Evolutionary conservation across 179 eudicot species (phyloP), one percentile per base, ranked within the genome.

Genomic region (Beta corolliflora): DNA sequence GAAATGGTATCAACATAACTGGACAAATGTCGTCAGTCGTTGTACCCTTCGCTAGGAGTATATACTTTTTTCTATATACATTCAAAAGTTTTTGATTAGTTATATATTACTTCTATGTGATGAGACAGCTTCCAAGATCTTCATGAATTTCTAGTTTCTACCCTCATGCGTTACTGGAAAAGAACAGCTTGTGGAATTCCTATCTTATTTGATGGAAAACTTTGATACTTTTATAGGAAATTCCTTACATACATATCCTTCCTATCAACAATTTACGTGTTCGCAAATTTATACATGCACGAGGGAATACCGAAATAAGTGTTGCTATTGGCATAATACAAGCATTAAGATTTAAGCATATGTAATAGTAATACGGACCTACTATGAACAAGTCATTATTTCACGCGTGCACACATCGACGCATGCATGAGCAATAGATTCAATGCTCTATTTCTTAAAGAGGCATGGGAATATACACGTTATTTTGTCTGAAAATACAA

Each of bases 1-100:
- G 21, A 77, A 77, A 65, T 65, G 80, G 73, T 65, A 50, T 66
- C 50, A 50, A 50, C 73, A 65, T 63, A 77, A 77, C 1, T 65
- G 52, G 73, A 77, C 80, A 77, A 77, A 52, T 77, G 25, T 14
- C 52, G 80, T 52, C 63, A 50, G 29, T 52, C 19, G 46, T 64
- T 63, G 29, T 58, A 12, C 12, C 18, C 15, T 56, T 11, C 7
- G 15, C 59, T 4, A 11, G 9, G 9, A 52, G 8, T 11, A 52
- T 7, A 52, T 4, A 52, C 11, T 52, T 7, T 3, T 7, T 52
- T 8, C 19, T 11, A 55, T 11, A 14, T 12, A 55, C 13, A 55
- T 55, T 0, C 48, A 36, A 25, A 25, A 18, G 29, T n/a, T 41
- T 76, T 76, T 60, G 58, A 50, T 31, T 75, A 36, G 41, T 36